Conservation (phyloP, 345 rosid genomes). For the Pelargonium nanum region DNA sequence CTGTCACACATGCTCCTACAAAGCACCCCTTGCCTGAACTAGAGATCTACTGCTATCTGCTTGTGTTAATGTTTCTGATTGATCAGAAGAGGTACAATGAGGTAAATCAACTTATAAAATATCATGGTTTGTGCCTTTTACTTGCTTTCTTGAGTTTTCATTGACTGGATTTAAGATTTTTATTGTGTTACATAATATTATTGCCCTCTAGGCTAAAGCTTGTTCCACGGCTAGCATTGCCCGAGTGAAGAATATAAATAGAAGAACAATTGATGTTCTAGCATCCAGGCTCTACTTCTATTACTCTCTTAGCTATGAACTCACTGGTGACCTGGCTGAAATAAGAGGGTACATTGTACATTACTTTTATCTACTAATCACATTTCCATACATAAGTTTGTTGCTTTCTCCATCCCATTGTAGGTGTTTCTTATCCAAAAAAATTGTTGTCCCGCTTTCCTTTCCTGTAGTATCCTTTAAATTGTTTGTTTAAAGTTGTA, state of each 20-base stretch:
- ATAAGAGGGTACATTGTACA: no score
- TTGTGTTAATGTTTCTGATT: slow-evolving; percentile 63
- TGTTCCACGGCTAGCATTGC: slow-evolving; percentile 72
- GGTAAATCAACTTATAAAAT: slow-evolving; percentile 24
- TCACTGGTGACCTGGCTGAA: slow-evolving; percentile 70
- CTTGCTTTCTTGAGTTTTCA: neutral
- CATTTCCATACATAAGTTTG: no score
- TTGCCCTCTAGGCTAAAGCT: slow-evolving; percentile 59
- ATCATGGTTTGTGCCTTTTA: neutral
- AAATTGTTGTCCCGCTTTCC: no score
- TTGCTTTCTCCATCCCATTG: no score
- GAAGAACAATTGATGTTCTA: slow-evolving; percentile 70
- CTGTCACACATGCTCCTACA: slow-evolving; percentile 33
- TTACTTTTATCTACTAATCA: no score
- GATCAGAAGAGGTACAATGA: slow-evolving; percentile 65
- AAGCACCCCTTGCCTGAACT: slow-evolving; percentile 63
- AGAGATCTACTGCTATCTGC: slow-evolving; percentile 61
- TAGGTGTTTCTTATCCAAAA: no score
- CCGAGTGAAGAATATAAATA: slow-evolving; percentile 55
- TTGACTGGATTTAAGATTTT: neutral
- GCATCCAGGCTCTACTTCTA: slow-evolving; percentile 73
- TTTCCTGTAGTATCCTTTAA: no score
- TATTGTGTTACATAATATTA: neutral
- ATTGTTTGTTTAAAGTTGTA: no score
- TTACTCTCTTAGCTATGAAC: slow-evolving; percentile 72